Conservation (phyloP, 345 rosid species). For the Lepidium africanum region DNA sequence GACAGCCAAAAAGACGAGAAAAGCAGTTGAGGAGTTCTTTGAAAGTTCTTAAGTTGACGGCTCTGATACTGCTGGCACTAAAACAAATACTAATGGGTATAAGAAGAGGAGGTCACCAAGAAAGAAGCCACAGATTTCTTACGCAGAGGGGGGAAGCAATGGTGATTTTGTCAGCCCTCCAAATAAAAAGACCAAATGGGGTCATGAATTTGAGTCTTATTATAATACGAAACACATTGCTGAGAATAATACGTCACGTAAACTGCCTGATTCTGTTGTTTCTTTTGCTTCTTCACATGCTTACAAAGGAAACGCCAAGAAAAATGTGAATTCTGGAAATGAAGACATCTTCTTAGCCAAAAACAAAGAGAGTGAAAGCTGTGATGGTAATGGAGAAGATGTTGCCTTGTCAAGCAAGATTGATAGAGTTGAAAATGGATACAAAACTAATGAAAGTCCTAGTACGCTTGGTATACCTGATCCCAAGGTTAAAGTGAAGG, state of each 20-base stretch:
- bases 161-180: slow-evolving; percentile 35
- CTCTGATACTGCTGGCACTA: slow-evolving; percentile 21
- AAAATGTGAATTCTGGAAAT: slow-evolving; percentile 9
- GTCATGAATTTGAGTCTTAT: slow-evolving; percentile 7
- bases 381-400: slow-evolving; percentile 27
- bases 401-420: slow-evolving; percentile 5
- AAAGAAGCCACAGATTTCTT: slow-evolving; percentile 37
- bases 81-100: slow-evolving; percentile 18
- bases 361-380: slow-evolving; percentile 23
- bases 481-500: slow-evolving; percentile 44
- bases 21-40: slow-evolving; percentile 27
- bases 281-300: slow-evolving; percentile 22
- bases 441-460: slow-evolving; percentile 12
- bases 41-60: slow-evolving; percentile 30
- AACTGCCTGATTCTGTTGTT: slow-evolving; percentile 24
- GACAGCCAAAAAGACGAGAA: slow-evolving; percentile 38
- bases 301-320: slow-evolving; percentile 16
- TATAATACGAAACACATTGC: slow-evolving; percentile 8
- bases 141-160: slow-evolving; percentile 19
- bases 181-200: slow-evolving; percentile 33
- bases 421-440: slow-evolving; percentile 3
- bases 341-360: slow-evolving; percentile 21
- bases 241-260: slow-evolving; percentile 1
- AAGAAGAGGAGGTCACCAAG: slow-evolving; percentile 42
- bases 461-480: slow-evolving; percentile 35